Percentiles rank a stretch among this genome's conserved stretches.
phyloP scores from a whole-genome alignment of 106 monocot genomes.

The Phalaenopsis aphrodite region DNA sequence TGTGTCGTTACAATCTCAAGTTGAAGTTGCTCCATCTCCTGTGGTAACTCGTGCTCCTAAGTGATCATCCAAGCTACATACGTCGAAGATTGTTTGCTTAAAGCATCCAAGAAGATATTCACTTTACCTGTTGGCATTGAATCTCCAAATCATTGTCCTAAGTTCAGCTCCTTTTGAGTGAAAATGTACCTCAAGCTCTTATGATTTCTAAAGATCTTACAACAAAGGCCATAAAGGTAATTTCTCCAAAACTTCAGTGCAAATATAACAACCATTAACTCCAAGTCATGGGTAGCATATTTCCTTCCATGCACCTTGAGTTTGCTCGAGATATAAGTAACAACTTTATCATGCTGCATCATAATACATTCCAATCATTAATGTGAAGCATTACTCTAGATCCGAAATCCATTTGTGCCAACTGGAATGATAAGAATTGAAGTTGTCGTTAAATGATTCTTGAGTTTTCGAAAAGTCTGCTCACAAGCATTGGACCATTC shows the following conservation, averaged over 20 bases:
- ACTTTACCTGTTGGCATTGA: neutral
- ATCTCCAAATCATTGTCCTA: neutral
- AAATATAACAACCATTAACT: neutral
- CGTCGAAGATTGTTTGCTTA: neutral
- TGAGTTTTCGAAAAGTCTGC: neutral
- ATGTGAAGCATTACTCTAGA: neutral
- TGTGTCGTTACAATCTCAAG: too few species aligned
- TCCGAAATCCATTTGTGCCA: neutral
- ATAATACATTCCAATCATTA: neutral
- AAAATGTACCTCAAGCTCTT: neutral
- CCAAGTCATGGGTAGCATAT: neutral
- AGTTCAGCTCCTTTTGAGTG: neutral
- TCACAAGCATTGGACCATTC: neutral
- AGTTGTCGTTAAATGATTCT: neutral
- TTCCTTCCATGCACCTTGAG: neutral
- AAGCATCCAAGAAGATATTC: neutral
- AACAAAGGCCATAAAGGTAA: neutral
- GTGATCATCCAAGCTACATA: neutral
- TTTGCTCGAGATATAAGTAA: neutral
- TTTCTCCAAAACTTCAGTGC: neutral
- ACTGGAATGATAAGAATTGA: neutral
- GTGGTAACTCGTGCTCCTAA: too few species aligned
- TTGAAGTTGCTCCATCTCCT: too few species aligned
- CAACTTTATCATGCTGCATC: neutral
- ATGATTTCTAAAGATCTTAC: neutral